phyloP scores from a whole-genome alignment of 2,329 filamentous ascomycete species.

The Aplosporella prunicola region DNA sequence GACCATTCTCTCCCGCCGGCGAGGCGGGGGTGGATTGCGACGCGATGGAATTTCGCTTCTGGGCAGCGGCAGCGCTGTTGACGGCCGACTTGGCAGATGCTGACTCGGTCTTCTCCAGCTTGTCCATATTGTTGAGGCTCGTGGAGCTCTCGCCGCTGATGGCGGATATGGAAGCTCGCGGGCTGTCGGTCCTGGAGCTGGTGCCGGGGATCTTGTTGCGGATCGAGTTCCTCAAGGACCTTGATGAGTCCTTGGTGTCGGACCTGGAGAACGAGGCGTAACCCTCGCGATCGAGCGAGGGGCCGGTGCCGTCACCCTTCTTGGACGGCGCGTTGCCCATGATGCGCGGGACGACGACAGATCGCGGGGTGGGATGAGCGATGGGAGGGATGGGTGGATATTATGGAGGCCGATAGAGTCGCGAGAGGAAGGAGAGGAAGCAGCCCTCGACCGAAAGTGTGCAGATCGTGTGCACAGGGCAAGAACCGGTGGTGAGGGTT shows the following conservation, averaged over 20 bases:
- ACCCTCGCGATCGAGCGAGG: constrained; percentile 57
- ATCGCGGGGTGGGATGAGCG: constrained; percentile 1
- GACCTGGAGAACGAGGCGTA: constrained; percentile 88
- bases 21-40: constrained; percentile 21
- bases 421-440: constrained; percentile 36
- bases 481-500: constrained; percentile 19
- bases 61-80: constrained; percentile 42
- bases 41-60: constrained; percentile 25
- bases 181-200: constrained; percentile 63
- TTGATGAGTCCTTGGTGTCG: constrained; percentile 85
- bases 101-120: constrained; percentile 8
- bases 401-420: constrained; percentile 39
- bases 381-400: constrained; percentile 12
- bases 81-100: constrained; percentile 52
- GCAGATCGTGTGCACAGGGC: constrained; percentile 25
- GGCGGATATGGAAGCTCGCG: constrained; percentile 60
- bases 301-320: constrained; percentile 39
- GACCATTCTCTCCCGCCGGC: constrained; percentile 26
- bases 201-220: constrained; percentile 77
- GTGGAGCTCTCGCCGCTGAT: constrained; percentile 42
- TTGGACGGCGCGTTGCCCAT: constrained; percentile 75
- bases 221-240: constrained; percentile 71
- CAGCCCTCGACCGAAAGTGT: constrained; percentile 34
- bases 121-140: constrained; percentile 44
- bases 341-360: constrained; percentile 15